Evolutionary conservation across 768 basidiomycete genomes (phyloP).

Genomic region (Termitomyces sp.): DNA sequence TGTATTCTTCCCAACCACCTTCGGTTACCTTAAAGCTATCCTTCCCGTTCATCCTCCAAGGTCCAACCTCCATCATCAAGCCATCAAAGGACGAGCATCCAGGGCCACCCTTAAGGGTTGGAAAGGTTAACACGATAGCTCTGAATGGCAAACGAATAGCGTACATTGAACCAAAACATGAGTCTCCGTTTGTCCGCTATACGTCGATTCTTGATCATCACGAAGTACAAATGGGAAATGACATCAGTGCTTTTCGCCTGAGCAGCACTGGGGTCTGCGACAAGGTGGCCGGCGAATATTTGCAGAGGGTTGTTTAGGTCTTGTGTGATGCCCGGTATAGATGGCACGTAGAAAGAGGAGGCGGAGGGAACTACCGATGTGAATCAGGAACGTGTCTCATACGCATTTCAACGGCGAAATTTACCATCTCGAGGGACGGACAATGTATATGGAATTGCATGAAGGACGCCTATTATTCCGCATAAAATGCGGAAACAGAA

Average conservation of each 20-base stretch:
- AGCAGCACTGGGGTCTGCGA: slow-evolving; percentile 64
- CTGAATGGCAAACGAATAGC: slow-evolving; percentile 16
- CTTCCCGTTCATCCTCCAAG: slow-evolving; percentile 74
- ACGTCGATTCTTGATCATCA: slow-evolving; percentile 82
- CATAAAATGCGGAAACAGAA: slow-evolving; percentile 8
- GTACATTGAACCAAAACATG: slow-evolving; percentile 96
- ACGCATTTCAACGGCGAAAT: slow-evolving; percentile 9
- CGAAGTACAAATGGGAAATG: slow-evolving; percentile 80
- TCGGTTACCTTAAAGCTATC: slow-evolving; percentile 68
- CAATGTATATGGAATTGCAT: slow-evolving; percentile 2
- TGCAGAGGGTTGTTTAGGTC: slow-evolving; percentile 66
- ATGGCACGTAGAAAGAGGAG: slow-evolving; percentile 77
- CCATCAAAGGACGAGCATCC: slow-evolving; percentile 98
- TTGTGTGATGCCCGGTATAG: slow-evolving; percentile 71
- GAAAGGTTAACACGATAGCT: neutral
- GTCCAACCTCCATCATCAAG: slow-evolving; percentile 97
- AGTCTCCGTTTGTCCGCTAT: slow-evolving; percentile 86
- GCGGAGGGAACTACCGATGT: slow-evolving; percentile 59
- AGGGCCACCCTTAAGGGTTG: slow-evolving; percentile 70
- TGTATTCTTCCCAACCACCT: slow-evolving; percentile 97
- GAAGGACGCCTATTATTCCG: slow-evolving; percentile 11
- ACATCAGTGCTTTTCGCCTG: slow-evolving; percentile 50
- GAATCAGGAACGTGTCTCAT: slow-evolving; percentile 1
- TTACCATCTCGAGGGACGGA: slow-evolving; percentile 37
- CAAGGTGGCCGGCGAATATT: slow-evolving; percentile 79